Percentiles rank a stretch among this genome's conserved stretches.
Conservation (phyloP, 2,329 filamentous ascomycete species). For the Aspergillus sp. region DNA sequence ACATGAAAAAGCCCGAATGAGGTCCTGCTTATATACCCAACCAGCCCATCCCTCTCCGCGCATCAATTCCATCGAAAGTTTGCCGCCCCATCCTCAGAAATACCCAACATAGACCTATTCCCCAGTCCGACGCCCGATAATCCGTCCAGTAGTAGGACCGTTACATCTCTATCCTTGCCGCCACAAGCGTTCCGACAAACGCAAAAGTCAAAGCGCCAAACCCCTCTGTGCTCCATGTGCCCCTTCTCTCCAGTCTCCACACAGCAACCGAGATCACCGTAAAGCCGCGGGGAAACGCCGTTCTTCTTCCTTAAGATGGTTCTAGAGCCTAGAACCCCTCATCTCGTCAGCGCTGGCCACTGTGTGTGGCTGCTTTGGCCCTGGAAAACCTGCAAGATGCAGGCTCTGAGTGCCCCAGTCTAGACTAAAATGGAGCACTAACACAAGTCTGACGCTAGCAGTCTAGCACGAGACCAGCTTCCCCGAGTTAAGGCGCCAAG, state of each 20-base stretch:
- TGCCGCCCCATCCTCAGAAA: constrained; percentile 6
- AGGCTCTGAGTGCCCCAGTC: constrained; percentile 4
- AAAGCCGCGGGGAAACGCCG: neutral
- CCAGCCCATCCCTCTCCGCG: neutral
- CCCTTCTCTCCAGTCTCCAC: neutral
- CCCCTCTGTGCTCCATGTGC: neutral
- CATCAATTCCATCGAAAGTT: neutral
- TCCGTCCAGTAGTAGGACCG: neutral
- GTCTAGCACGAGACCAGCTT: neutral
- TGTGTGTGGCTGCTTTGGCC: constrained; percentile 11
- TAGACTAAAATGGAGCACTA: constrained; percentile 9
- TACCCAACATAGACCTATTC: neutral
- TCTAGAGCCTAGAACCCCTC: constrained; percentile 5
- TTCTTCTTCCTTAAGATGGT: neutral
- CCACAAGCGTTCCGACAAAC: neutral
- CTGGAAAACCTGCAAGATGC: neutral
- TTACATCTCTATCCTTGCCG: neutral
- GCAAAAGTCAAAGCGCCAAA: neutral
- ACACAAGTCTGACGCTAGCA: neutral
- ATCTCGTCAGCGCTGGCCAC: neutral
- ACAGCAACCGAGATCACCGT: neutral
- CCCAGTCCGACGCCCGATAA: neutral
- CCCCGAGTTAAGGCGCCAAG: neutral
- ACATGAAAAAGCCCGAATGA: neutral
- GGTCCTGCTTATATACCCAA: neutral